Evolutionary conservation across 2,329 filamentous ascomycete species (phyloP).

Genomic region (Aspergillus calidoustus): DNA sequence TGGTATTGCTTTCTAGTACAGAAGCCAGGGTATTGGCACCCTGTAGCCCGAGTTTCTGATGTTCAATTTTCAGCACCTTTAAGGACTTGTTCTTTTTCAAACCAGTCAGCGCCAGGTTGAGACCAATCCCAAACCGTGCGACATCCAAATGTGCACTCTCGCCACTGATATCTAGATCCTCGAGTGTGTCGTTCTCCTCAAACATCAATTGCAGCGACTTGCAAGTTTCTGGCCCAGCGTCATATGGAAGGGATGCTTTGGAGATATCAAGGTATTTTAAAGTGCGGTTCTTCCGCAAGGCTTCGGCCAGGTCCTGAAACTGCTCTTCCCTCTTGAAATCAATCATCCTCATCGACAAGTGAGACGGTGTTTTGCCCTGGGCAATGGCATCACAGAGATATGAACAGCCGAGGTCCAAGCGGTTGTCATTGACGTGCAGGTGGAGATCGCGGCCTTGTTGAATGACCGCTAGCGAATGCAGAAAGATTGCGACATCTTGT

Average conservation of each 20-base stretch:
- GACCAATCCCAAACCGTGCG: constrained; percentile 69
- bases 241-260: constrained; percentile 70
- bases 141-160: constrained; percentile 74
- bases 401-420: constrained; percentile 49
- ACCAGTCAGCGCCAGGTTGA: constrained; percentile 68
- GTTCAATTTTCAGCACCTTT: constrained; percentile 66
- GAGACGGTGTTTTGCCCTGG: constrained; percentile 62
- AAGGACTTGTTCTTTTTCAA: constrained; percentile 67
- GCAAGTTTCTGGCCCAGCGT: constrained; percentile 70
- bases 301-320: constrained; percentile 66
- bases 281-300: constrained; percentile 65
- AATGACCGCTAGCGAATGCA: constrained; percentile 64
- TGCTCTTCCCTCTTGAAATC: constrained; percentile 69
- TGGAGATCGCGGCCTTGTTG: constrained; percentile 62
- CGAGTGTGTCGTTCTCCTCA: constrained; percentile 67
- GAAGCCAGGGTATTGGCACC: constrained; percentile 72
- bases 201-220: constrained; percentile 67
- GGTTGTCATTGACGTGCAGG: constrained; percentile 68
- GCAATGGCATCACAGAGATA: constrained; percentile 50
- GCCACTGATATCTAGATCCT: constrained; percentile 71
- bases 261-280: constrained; percentile 71
- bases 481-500: constrained; percentile 65
- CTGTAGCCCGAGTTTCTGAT: constrained; percentile 71
- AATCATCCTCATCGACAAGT: constrained; percentile 69
- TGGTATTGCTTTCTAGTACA: constrained; percentile 67